phyloP scores from a whole-genome alignment of 2,329 filamentous ascomycete genomes.

The Penicillium sp. region DNA sequence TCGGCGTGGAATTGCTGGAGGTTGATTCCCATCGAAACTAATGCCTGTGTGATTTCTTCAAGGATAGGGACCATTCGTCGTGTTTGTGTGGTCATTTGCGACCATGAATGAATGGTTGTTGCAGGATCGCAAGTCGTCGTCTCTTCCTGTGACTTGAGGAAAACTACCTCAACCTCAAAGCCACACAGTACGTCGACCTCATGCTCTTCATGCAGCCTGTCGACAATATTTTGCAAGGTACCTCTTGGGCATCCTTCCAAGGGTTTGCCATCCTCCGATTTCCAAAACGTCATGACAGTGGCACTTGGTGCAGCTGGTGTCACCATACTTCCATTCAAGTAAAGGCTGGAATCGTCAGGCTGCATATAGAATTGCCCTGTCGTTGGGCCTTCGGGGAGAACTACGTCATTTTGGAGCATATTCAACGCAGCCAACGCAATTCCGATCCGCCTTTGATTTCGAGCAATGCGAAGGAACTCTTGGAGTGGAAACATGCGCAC shows the following conservation, averaged over 20 bases:
- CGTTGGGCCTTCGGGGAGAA: conserved; percentile 54
- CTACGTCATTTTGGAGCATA: conserved; percentile 66
- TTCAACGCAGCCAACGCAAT: conserved; percentile 66
- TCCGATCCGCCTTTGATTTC: conserved; percentile 53
- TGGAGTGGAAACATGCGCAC: conserved; percentile 68
- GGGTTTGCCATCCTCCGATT: conserved; percentile 54
- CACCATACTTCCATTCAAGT: conserved; percentile 56
- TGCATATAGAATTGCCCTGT: conserved; percentile 67
- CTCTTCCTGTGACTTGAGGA: conserved; percentile 56
- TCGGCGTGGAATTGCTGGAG: conserved; percentile 76
- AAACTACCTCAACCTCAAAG: conserved; percentile 80
- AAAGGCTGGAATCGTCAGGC: conserved; percentile 66
- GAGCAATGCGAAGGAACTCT: conserved; percentile 53
- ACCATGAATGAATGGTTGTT: conserved; percentile 71
- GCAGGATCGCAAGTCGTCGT: conserved; percentile 45
- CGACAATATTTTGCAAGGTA: conserved; percentile 58
- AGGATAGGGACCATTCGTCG: conserved; percentile 59
- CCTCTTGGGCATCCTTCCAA: conserved; percentile 66
- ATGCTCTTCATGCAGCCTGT: conserved; percentile 52
- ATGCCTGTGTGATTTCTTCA: conserved; percentile 63
- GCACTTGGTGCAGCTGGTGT: conserved; percentile 52
- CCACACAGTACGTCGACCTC: conserved; percentile 66
- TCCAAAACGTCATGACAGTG: conserved; percentile 68
- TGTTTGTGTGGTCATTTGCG: conserved; percentile 63
- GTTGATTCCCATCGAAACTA: conserved; percentile 64